Conservation (phyloP, 257 asterid genomes). For the Nicotiana obtusifolia region DNA sequence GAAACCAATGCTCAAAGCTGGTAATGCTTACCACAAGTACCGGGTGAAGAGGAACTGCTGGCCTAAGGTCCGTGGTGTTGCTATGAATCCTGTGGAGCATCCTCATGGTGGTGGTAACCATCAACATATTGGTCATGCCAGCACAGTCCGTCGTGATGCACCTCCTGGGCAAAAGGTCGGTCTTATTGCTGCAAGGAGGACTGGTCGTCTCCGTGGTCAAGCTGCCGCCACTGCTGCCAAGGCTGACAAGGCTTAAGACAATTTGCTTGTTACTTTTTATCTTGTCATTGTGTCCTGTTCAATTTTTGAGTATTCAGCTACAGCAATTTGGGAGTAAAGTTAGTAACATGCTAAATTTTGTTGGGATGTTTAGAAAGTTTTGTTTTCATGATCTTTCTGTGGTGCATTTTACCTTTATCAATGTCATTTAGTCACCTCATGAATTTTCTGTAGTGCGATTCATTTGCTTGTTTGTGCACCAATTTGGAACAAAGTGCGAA, state of each 20-base stretch:
- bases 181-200: conserved; percentile 56
- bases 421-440: no score
- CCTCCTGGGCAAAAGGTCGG: conserved; percentile 65
- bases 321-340: background rate
- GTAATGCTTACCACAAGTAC: conserved; percentile 34
- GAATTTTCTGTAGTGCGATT: no score
- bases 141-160: conserved; percentile 61
- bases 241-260: conserved; percentile 28
- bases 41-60: conserved; percentile 32
- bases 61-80: conserved; percentile 27
- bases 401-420: background rate
- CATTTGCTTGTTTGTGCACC: no score
- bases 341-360: background rate
- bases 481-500: no score
- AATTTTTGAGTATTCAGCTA: background rate
- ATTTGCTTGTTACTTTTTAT: background rate
- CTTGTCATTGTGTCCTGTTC: background rate
- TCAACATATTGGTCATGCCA: conserved; percentile 56
- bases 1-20: conserved; percentile 15
- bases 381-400: background rate
- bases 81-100: conserved; percentile 69
- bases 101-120: conserved; percentile 76
- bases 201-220: conserved; percentile 63
- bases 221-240: conserved; percentile 57
- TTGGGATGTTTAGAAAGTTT: background rate